Conservation (phyloP, 2,329 filamentous ascomycete genomes). For the Lithohypha guttulata region DNA sequence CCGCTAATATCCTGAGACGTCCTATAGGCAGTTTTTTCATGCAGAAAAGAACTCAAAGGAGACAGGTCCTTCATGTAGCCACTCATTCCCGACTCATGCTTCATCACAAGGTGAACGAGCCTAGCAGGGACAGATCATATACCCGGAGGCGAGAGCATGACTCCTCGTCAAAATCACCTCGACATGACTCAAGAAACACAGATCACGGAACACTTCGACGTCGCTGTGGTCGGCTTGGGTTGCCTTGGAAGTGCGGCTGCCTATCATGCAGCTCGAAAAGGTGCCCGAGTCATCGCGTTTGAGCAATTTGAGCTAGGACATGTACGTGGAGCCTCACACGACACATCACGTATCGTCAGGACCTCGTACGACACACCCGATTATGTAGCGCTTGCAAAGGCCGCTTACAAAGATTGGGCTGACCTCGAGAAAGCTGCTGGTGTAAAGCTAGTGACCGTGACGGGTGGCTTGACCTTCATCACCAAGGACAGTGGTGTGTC, state of each 20-base stretch:
- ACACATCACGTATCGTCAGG: constrained; percentile 25
- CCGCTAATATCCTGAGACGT: no score
- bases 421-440: constrained; percentile 20
- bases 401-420: constrained; percentile 25
- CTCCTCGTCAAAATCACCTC: no score
- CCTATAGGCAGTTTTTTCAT: no score
- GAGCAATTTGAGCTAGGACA: constrained; percentile 25
- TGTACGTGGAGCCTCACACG: constrained; percentile 24
- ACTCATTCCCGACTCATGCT: no score
- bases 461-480: constrained; percentile 23
- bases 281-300: constrained; percentile 23
- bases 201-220: constrained; percentile 23
- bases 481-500: constrained; percentile 13
- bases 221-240: constrained; percentile 24
- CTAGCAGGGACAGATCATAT: no score
- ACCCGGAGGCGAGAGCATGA: no score
- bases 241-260: constrained; percentile 24
- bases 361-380: constrained; percentile 23
- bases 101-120: no score
- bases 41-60: no score
- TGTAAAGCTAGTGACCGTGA: constrained; percentile 21
- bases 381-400: constrained; percentile 35
- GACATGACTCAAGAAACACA: no score
- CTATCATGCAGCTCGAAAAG: constrained; percentile 23
- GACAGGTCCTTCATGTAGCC: no score